Evolutionary conservation across 2,329 filamentous ascomycete species (phyloP), one percentile per base, ranked within the genome.

Genomic region (Curvularia hawaiiensis): DNA sequence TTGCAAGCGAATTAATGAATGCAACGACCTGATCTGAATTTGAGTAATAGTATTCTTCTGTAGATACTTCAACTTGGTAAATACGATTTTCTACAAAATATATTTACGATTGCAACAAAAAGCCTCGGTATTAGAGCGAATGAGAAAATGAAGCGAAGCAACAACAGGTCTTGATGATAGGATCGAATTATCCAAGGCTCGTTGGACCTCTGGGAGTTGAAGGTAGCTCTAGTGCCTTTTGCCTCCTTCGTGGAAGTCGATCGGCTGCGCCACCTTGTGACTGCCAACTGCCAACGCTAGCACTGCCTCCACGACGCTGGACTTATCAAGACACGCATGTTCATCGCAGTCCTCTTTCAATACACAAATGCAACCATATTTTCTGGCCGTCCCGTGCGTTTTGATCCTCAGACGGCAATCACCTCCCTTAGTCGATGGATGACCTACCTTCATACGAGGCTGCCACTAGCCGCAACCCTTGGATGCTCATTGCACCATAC

Each of bases 381-480:
- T 44, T 16, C 24, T 8, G 16, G 16, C 28, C 30, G 4, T 9
- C 18, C 16, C 9, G 9, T 20, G 28, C 22, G 18, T 30, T n/a
- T 22, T 31, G 26, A 31, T 26, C 6, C 44, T 22, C 10, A 10
- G 22, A 18, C 10, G 26, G 20, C 28, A 30, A 31, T 22, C 44
- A 11, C 20, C 4, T 4, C 20, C 3, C 12, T 16, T 16, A 43
- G 22, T 18, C 35, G 14, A 86, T 86, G 83, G 84, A 87, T 66
- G 79, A 82, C 50, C 78, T 84, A 30, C 85, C 85, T 4, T 84
- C 84, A n/a, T 88, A 88, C 68, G 79, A 85, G 65, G 79, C 78
- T 46, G 84, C 84, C 51, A 84, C 82, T 11, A 74, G 79, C 55
- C 78, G 81, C 62, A 81, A 87, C 65, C 79, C 80, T 40, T 86